Conservation (phyloP, 2,329 filamentous ascomycete genomes). For the Aspergillus pseudoglaucus region DNA sequence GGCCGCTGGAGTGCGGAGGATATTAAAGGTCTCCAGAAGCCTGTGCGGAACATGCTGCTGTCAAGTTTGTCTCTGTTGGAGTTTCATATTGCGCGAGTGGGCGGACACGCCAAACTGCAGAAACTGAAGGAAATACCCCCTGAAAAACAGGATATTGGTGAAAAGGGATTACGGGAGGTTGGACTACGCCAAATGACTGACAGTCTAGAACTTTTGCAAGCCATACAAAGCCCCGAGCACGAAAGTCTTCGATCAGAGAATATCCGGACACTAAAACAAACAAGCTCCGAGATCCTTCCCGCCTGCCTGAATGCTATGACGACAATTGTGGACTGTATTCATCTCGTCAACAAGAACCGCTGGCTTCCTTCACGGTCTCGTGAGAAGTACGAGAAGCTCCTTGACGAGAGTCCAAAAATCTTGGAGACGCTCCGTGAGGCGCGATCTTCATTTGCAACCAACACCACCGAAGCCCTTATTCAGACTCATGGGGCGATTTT, state of each 20-base stretch:
- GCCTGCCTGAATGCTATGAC: slow-evolving; percentile 20
- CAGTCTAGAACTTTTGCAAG: slow-evolving; percentile 28
- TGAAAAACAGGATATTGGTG: slow-evolving; percentile 9
- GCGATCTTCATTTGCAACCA: slow-evolving; percentile 16
- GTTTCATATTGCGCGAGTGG: slow-evolving; percentile 35
- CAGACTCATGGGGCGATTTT: slow-evolving; percentile 37
- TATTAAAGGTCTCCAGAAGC: slow-evolving; percentile 32
- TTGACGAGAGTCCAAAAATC: slow-evolving; percentile 12
- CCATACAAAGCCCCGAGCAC: slow-evolving; percentile 34
- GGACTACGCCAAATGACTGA: slow-evolving; percentile 29
- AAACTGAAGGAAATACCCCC: slow-evolving; percentile 5
- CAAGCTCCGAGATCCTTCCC: slow-evolving; percentile 20
- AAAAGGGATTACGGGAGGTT: slow-evolving; percentile 14
- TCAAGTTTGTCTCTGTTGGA: slow-evolving; percentile 35
- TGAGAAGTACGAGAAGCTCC: slow-evolving; percentile 14
- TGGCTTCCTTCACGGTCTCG: slow-evolving; percentile 21
- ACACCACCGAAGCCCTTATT: slow-evolving; percentile 39
- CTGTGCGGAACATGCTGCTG: slow-evolving; percentile 31
- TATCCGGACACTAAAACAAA: slow-evolving; percentile 24
- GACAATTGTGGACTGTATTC: slow-evolving; percentile 20
- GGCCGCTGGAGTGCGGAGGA: slow-evolving; percentile 43
- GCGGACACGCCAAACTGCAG: slow-evolving; percentile 13
- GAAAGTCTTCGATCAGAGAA: slow-evolving; percentile 27
- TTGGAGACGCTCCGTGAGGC: slow-evolving; percentile 22
- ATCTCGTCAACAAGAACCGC: slow-evolving; percentile 22